Conservation (phyloP, 2,329 filamentous ascomycete genomes). For the Macroventuria anomochaeta region DNA sequence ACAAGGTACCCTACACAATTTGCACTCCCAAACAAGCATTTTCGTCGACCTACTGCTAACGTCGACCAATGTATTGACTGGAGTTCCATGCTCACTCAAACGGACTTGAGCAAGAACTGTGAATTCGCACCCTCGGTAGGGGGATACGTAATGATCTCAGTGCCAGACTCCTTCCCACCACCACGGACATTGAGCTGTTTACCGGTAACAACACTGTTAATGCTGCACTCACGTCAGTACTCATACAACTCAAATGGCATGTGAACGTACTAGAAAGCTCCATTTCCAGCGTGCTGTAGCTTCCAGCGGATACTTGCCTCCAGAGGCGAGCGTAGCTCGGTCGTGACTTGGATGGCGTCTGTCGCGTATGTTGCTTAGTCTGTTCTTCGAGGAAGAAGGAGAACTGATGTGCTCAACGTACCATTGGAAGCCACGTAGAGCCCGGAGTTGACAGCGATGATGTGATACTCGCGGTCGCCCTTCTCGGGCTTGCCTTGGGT, state of each 20-base stretch:
- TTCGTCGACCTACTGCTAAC: no score
- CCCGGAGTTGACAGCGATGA: background rate
- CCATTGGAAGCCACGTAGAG: slow-evolving; percentile 1
- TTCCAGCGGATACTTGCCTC: slow-evolving; percentile 3
- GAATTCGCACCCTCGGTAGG: background rate
- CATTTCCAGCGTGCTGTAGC: background rate
- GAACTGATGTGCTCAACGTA: background rate
- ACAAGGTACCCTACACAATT: no score
- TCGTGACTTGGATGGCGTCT: background rate
- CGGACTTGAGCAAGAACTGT: background rate
- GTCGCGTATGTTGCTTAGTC: background rate
- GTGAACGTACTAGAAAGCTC: background rate
- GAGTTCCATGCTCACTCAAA: background rate
- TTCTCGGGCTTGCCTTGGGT: slow-evolving; percentile 1
- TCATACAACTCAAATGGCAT: background rate
- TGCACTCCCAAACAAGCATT: no score
- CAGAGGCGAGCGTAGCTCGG: background rate
- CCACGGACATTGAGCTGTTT: background rate
- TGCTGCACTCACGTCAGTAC: background rate
- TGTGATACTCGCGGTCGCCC: slow-evolving; percentile 1
- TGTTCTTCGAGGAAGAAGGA: no score
- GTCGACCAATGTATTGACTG: no score
- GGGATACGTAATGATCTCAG: background rate
- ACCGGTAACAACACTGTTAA: background rate
- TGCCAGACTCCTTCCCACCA: background rate